These are phyloP conservation scores for Eucalyptus victrix DNA, from an alignment of 345 rosid genomes.

Conservation along the genomic window DNA sequence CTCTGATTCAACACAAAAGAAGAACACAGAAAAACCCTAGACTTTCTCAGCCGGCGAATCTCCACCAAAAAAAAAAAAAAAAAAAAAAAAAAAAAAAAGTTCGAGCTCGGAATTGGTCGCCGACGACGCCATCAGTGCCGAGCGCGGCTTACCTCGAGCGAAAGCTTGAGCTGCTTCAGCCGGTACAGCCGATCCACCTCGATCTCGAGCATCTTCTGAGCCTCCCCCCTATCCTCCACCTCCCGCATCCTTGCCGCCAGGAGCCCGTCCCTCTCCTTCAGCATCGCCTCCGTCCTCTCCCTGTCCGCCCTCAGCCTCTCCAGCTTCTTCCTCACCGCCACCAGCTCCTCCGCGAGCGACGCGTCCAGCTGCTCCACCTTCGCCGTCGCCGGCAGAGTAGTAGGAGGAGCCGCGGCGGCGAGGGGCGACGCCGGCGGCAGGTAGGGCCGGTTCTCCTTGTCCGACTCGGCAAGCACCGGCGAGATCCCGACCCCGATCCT, in stretches of 20 bases:
- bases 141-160: constrained; percentile 31
- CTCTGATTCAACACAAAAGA: constrained; percentile 19
- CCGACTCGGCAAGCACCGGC: neutral
- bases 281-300: constrained; percentile 50
- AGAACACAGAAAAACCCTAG: too few relatives aligned
- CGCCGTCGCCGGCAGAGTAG: neutral
- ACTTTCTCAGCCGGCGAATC: neutral
- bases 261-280: constrained; percentile 26
- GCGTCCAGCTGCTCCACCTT: constrained; percentile 20
- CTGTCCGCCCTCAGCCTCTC: constrained; percentile 51
- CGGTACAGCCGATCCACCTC: constrained; percentile 82
- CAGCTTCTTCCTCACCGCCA: constrained; percentile 61
- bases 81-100: too few relatives aligned
- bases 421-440: neutral
- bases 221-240: constrained; percentile 36
- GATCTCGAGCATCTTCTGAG: constrained; percentile 58
- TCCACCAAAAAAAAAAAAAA: too few relatives aligned
- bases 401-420: neutral
- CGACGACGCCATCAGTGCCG: neutral
- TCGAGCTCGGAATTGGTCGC: neutral
- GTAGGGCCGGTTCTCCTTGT: constrained; percentile 30
- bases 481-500: neutral
- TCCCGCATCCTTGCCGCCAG: constrained; percentile 40
- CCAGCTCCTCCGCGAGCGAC: constrained; percentile 79
- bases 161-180: constrained; percentile 62